These are phyloP conservation scores for Aspergillus terreus DNA, from an alignment of 2,329 filamentous ascomycete genomes.

Conservation along the genomic window DNA sequence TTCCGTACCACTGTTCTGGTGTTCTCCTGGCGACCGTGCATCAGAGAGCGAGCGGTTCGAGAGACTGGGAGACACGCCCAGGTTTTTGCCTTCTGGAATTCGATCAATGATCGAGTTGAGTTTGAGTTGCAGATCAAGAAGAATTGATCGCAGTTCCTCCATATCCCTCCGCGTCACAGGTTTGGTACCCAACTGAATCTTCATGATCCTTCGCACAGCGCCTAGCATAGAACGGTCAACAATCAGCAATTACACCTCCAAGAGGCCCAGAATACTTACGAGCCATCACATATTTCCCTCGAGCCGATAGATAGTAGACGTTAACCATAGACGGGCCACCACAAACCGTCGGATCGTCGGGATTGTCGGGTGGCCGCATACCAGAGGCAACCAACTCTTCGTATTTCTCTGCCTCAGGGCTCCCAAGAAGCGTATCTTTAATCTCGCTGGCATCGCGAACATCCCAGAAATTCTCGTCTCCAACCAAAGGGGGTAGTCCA, in stretches of 20 bases:
- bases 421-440: conserved; percentile 43
- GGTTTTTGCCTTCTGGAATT: conserved; percentile 34
- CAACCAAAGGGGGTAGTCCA: conserved; percentile 45
- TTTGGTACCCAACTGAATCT: conserved; percentile 44
- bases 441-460: conserved; percentile 46
- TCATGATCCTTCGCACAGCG: conserved; percentile 41
- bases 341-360: conserved; percentile 40
- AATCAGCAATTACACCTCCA: not conserved
- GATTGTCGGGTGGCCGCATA: conserved; percentile 35
- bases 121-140: conserved; percentile 39
- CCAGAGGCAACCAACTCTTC: conserved; percentile 30
- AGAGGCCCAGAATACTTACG: conserved; percentile 25
- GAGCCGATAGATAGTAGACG: conserved; percentile 41
- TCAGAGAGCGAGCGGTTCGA: conserved; percentile 22
- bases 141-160: conserved; percentile 40
- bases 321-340: conserved; percentile 40
- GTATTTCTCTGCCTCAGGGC: conserved; percentile 35
- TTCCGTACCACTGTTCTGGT: conserved; percentile 22
- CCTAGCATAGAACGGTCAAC: conserved; percentile 21
- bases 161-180: conserved; percentile 42
- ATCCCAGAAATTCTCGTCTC: conserved; percentile 48
- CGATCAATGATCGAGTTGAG: conserved; percentile 42
- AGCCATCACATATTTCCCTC: conserved; percentile 45
- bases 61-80: conserved; percentile 18
- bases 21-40: conserved; percentile 26